phyloP scores from a whole-genome alignment of 2,329 filamentous ascomycete genomes.

The Alternaria consortialis region DNA sequence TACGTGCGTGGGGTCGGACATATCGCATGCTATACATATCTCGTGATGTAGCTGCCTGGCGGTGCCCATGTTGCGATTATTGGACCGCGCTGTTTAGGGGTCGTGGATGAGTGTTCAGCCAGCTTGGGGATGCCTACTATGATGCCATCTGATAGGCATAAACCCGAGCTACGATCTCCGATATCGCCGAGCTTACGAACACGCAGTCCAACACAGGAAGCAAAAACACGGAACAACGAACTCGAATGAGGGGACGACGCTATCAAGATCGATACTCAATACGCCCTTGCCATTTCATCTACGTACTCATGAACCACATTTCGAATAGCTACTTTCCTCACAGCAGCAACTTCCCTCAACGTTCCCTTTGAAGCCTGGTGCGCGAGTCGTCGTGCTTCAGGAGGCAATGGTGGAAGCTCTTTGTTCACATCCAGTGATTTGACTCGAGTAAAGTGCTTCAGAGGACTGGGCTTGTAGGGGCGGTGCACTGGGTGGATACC shows the following conservation, averaged over 20 bases:
- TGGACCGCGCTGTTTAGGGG: not conserved
- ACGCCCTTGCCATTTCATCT: not conserved
- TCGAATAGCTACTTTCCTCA: not conserved
- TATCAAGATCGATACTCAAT: not conserved
- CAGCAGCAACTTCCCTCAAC: not conserved
- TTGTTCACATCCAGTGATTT: slow-evolving; percentile 15
- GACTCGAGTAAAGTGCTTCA: slow-evolving; percentile 4
- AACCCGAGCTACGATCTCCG: slow-evolving; percentile 18
- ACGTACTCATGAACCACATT: not conserved
- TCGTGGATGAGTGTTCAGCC: slow-evolving; percentile 16
- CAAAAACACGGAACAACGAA: not conserved
- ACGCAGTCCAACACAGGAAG: not conserved
- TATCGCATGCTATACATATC: not conserved
- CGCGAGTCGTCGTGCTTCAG: slow-evolving; percentile 1
- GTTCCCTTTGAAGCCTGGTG: not conserved
- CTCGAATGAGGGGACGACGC: not conserved
- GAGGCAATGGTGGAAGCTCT: slow-evolving; percentile 17
- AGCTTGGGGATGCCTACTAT: not conserved
- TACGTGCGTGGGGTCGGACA: not conserved
- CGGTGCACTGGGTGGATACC: slow-evolving; percentile 4
- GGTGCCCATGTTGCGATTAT: not conserved
- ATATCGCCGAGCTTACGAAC: slow-evolving; percentile 18
- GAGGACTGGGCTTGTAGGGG: slow-evolving; percentile 11
- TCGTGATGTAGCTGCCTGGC: slow-evolving; percentile 7
- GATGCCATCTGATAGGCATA: slow-evolving; percentile 6